Evolutionary conservation across 75 land plant genomes (phyloP).

Genomic region (Ceratopteris richardii): DNA sequence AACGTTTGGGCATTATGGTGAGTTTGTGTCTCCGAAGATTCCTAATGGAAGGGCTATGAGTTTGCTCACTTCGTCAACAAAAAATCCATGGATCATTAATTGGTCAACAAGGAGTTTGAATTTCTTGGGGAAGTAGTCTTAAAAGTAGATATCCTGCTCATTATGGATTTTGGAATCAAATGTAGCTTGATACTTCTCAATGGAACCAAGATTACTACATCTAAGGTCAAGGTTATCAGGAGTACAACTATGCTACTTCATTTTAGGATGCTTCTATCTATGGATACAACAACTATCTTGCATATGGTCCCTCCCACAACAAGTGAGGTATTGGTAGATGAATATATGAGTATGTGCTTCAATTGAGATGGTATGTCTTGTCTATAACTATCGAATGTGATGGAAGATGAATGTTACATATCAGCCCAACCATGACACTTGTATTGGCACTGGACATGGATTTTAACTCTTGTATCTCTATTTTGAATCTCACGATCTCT

Average conservation of each 20-base stretch:
- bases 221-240: slow-evolving; percentile 80
- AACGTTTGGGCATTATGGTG: slow-evolving; percentile 77
- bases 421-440: too few relatives aligned
- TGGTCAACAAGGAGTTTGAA: slow-evolving; percentile 78
- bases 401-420: too few relatives aligned
- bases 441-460: too few relatives aligned
- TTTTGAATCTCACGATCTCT: too few relatives aligned
- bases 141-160: slow-evolving; percentile 40
- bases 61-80: slow-evolving; percentile 79
- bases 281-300: slow-evolving; percentile 69
- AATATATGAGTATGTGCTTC: too few relatives aligned
- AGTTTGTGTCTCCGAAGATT: slow-evolving; percentile 80
- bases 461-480: too few relatives aligned
- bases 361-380: too few relatives aligned
- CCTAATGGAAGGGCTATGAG: slow-evolving; percentile 89
- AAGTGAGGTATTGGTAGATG: slow-evolving; percentile 54
- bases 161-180: slow-evolving; percentile 22
- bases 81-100: slow-evolving; percentile 67
- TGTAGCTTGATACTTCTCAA: slow-evolving; percentile 37
- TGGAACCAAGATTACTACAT: slow-evolving; percentile 77
- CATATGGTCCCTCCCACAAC: slow-evolving; percentile 66
- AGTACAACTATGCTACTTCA: slow-evolving; percentile 53
- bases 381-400: too few relatives aligned
- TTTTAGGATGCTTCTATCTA: slow-evolving; percentile 67
- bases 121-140: slow-evolving; percentile 88